Conservation (phyloP, 768 basidiomycete species). For the Tylopilus plumbeoviolaceoides region DNA sequence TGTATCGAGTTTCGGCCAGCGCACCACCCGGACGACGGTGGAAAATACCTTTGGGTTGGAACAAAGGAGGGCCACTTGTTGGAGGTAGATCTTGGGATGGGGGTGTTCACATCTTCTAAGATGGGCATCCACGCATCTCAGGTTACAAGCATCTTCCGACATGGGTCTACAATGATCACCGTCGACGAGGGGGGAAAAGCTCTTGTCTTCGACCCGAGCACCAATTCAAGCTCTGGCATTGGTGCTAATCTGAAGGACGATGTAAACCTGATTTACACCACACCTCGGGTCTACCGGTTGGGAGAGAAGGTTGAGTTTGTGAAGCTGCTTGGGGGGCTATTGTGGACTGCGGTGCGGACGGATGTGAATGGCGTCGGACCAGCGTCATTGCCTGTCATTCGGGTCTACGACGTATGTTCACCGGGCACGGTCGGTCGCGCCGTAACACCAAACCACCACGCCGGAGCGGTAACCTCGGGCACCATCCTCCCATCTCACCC, state of each 20-base stretch:
- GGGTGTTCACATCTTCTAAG: constrained; percentile 53
- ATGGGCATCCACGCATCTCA: constrained; percentile 60
- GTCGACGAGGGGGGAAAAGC: constrained; percentile 85
- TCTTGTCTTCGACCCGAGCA: constrained; percentile 60
- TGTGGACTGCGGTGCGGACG: constrained; percentile 77
- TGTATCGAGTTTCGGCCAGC: constrained; percentile 74
- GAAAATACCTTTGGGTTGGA: constrained; percentile 76
- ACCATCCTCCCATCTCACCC: constrained; percentile 69
- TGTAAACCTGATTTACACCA: constrained; percentile 43
- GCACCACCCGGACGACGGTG: constrained; percentile 42
- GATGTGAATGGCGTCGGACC: constrained; percentile 41
- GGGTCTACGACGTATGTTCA: constrained; percentile 74
- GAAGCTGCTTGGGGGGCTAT: constrained; percentile 62
- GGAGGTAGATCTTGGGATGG: constrained; percentile 73
- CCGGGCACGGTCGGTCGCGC: constrained; percentile 53
- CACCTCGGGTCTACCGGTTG: constrained; percentile 60
- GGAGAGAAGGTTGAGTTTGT: constrained; percentile 82
- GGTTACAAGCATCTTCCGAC: constrained; percentile 71
- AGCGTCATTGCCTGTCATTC: constrained; percentile 63
- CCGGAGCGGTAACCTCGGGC: constrained; percentile 81
- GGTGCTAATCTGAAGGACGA: constrained; percentile 33
- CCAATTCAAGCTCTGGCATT: constrained; percentile 9
- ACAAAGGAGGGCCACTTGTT: constrained; percentile 87
- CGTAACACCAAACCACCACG: constrained; percentile 60
- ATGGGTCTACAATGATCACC: constrained; percentile 67